Conservation (phyloP, 495 filamentous ascomycete genomes). For the Trichoderma orchidacearum region DNA sequence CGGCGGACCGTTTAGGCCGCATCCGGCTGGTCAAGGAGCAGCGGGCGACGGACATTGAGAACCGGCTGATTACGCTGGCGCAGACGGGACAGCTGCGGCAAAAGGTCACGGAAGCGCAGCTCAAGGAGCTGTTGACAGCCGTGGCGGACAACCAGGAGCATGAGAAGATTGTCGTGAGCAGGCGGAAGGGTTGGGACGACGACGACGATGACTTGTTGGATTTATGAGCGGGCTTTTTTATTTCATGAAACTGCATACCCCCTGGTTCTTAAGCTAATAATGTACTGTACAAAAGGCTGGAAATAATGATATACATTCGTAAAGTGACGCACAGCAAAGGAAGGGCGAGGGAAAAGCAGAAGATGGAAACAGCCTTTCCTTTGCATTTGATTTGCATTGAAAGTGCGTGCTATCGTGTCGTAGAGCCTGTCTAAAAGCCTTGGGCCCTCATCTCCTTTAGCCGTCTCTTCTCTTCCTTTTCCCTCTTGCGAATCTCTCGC, state of each 20-base stretch:
- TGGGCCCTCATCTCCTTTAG: slow-evolving; percentile 34
- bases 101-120: slow-evolving; percentile 83
- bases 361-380: no score
- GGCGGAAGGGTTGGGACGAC: slow-evolving; percentile 76
- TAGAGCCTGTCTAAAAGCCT: no score
- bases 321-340: no score
- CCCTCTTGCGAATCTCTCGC: slow-evolving; percentile 58
- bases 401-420: no score
- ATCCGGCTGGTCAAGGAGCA: slow-evolving; percentile 93
- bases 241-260: not conserved
- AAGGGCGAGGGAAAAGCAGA: no score
- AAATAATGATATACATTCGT: not conserved
- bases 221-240: slow-evolving; percentile 13
- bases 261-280: not conserved
- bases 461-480: slow-evolving; percentile 53
- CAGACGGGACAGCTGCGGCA: slow-evolving; percentile 70
- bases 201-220: slow-evolving; percentile 77
- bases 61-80: slow-evolving; percentile 82
- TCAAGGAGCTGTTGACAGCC: slow-evolving; percentile 79
- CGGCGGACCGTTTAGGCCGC: slow-evolving; percentile 81
- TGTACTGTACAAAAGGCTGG: no score
- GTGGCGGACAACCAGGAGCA: slow-evolving; percentile 58
- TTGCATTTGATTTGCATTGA: no score
- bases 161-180: slow-evolving; percentile 70
- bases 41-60: slow-evolving; percentile 82